phyloP scores from a whole-genome alignment of 495 filamentous ascomycete genomes.

The Pyrenula aspistea region DNA sequence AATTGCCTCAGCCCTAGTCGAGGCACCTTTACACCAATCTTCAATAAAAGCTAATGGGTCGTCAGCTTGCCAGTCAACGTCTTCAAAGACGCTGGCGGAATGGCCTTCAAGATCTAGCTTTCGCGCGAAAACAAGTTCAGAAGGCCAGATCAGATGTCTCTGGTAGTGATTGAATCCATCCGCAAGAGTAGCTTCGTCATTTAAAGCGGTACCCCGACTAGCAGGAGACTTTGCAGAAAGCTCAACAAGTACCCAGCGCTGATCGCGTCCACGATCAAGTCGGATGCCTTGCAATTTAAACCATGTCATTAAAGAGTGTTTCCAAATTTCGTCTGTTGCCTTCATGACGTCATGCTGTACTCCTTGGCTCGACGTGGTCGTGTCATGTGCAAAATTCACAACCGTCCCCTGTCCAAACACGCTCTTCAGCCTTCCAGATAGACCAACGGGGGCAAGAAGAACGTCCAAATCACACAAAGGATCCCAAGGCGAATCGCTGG shows the following conservation, averaged over 20 bases:
- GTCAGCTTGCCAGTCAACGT: conserved; percentile 7
- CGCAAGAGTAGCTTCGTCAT: not conserved
- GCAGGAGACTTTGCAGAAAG: not conserved
- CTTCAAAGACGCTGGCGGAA: not conserved
- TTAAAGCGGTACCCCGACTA: not conserved
- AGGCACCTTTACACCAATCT: conserved; percentile 47
- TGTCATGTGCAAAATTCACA: not conserved
- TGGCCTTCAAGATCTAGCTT: not conserved
- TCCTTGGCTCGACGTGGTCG: not conserved
- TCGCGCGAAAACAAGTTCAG: not conserved
- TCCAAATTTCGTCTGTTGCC: not conserved
- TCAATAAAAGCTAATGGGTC: conserved; percentile 60
- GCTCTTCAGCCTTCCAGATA: not conserved
- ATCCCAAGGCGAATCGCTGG: not conserved
- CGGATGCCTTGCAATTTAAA: not conserved
- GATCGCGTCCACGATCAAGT: not conserved
- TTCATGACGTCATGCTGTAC: not conserved
- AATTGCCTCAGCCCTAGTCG: conserved; percentile 30
- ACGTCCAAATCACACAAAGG: not conserved
- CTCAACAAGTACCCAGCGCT: not conserved
- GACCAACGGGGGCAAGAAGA: not conserved
- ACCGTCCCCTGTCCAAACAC: not conserved
- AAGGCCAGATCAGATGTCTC: not conserved
- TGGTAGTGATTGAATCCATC: not conserved
- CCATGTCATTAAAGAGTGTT: not conserved